Evolutionary conservation across 2,329 filamentous ascomycete species (phyloP).

Genomic region (Penicillium hesseltinei): DNA sequence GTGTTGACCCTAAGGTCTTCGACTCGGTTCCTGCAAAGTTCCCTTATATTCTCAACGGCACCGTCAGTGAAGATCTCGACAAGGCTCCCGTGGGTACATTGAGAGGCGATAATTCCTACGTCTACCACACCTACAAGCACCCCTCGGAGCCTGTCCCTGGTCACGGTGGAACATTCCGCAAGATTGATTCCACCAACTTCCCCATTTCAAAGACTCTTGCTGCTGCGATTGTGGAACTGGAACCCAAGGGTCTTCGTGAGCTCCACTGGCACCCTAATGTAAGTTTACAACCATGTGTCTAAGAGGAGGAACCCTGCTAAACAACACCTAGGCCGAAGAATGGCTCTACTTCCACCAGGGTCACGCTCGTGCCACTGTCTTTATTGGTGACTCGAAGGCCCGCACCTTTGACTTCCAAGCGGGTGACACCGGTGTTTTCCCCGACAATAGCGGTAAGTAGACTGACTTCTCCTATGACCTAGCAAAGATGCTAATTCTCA

Average conservation of each 20-base stretch:
- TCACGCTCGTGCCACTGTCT: constrained; percentile 61
- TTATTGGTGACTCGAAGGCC: constrained; percentile 59
- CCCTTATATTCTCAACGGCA: constrained; percentile 63
- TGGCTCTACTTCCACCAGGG: constrained; percentile 71
- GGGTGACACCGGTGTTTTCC: constrained; percentile 68
- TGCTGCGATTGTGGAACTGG: constrained; percentile 61
- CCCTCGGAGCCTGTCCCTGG: constrained; percentile 58
- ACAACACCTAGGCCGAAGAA: constrained; percentile 57
- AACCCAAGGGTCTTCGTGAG: constrained; percentile 63
- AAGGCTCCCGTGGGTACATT: constrained; percentile 52
- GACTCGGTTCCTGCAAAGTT: constrained; percentile 56
- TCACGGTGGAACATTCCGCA: constrained; percentile 60
- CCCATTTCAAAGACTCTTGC: constrained; percentile 65
- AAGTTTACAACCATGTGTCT: constrained; percentile 23
- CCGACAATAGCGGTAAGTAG: constrained; percentile 54
- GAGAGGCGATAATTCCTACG: constrained; percentile 59
- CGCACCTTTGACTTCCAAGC: constrained; percentile 66
- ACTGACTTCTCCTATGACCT: not conserved
- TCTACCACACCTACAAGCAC: constrained; percentile 60
- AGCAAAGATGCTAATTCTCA: not conserved
- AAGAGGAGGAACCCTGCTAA: not conserved
- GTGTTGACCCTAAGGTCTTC: constrained; percentile 60
- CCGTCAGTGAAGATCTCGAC: constrained; percentile 44
- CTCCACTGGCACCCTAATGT: constrained; percentile 70
- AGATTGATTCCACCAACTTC: constrained; percentile 67